phyloP scores from a whole-genome alignment of 192 early-diverging fungal genomes.

The Dispira simplex region DNA sequence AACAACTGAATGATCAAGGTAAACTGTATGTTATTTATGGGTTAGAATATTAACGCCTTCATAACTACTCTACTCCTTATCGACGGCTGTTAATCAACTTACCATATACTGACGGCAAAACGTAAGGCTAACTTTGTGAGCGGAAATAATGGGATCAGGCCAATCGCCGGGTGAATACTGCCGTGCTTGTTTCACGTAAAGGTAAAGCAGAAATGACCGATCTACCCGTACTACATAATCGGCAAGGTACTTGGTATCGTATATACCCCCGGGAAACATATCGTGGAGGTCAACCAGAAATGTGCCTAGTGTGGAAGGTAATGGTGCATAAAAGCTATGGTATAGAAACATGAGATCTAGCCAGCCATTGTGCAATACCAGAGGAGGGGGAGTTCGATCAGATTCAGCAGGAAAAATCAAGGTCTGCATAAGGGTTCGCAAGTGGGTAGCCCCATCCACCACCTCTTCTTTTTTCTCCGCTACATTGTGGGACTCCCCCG shows the following conservation, averaged over 20 bases:
- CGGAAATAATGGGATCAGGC: not conserved
- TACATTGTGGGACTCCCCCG: too few species aligned
- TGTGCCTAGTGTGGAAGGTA: conserved; percentile 49
- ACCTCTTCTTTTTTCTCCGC: conserved; percentile 15
- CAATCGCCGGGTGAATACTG: not conserved
- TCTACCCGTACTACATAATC: conserved; percentile 25
- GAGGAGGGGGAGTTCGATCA: conserved; percentile 28
- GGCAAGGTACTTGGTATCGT: conserved; percentile 85
- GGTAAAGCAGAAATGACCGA: not conserved
- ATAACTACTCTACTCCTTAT: not conserved
- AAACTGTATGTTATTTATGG: not conserved
- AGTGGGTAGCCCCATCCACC: conserved; percentile 11
- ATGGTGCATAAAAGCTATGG: conserved; percentile 65
- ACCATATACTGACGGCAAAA: not conserved
- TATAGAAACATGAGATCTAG: conserved; percentile 90
- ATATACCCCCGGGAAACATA: conserved; percentile 79
- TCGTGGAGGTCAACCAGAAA: conserved; percentile 63
- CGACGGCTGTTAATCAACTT: not conserved
- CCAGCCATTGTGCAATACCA: conserved; percentile 89
- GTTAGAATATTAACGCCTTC: not conserved
- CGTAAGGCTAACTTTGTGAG: not conserved
- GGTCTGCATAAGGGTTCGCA: conserved; percentile 39
- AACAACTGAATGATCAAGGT: not conserved
- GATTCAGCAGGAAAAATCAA: conserved; percentile 17
- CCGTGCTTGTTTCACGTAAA: not conserved